Percentiles rank a stretch among this genome's conserved stretches.
Evolutionary conservation across 2,329 filamentous ascomycete species (phyloP).

Genomic region (Karstenula rhodostoma): DNA sequence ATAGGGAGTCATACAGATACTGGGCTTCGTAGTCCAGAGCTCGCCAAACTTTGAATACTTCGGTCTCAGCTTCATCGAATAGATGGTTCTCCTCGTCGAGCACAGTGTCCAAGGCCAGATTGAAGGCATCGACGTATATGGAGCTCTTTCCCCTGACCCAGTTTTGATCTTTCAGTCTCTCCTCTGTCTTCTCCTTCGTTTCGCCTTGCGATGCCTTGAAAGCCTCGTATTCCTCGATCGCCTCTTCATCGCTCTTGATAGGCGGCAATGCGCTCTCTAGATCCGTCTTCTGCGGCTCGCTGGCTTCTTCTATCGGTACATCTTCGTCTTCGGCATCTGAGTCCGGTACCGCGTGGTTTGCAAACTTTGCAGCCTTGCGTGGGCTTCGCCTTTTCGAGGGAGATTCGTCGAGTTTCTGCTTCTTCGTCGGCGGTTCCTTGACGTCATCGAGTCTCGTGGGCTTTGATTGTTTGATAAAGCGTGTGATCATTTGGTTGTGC

Average conservation of each 20-base stretch:
- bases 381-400: conserved; percentile 30
- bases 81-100: conserved; percentile 87
- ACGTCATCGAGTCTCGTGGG: conserved; percentile 54
- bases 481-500: conserved; percentile 59
- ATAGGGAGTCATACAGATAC: conserved; percentile 75
- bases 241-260: conserved; percentile 70
- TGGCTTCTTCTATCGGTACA: conserved; percentile 36
- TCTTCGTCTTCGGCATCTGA: conserved; percentile 52
- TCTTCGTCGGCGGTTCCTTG: conserved; percentile 53
- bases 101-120: conserved; percentile 87
- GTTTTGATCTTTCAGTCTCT: conserved; percentile 63
- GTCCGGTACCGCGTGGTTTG: conserved; percentile 48
- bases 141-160: conserved; percentile 85
- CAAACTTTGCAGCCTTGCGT: conserved; percentile 27
- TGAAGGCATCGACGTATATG: conserved; percentile 97
- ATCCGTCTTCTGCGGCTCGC: conserved; percentile 63
- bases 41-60: conserved; percentile 80
- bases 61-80: conserved; percentile 80
- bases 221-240: conserved; percentile 81
- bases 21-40: conserved; percentile 82
- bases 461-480: conserved; percentile 53
- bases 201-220: conserved; percentile 66
- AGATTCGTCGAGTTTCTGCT: conserved; percentile 46
- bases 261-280: conserved; percentile 76
- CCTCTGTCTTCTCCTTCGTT: conserved; percentile 51